Evolutionary conservation across 1,284 basidiomycete species (phyloP).

Genomic region (Macrocystidia cucumis): DNA sequence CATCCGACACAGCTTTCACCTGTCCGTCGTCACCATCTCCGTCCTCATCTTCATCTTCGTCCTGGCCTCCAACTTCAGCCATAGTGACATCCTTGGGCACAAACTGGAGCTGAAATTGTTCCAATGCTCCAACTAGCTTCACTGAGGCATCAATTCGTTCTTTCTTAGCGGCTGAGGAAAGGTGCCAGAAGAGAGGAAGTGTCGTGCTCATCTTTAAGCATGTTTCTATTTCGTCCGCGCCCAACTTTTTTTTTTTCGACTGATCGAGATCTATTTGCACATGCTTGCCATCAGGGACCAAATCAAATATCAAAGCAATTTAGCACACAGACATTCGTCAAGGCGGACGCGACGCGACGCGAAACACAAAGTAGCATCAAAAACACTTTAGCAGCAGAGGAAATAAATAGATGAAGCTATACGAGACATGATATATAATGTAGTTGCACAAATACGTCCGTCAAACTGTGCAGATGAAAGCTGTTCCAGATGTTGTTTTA

Average conservation of each 20-base stretch:
- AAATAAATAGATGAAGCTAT: neutral
- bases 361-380: too few relatives aligned
- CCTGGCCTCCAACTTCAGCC: slow-evolving; percentile 34
- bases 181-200: slow-evolving; percentile 89
- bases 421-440: neutral
- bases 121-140: slow-evolving; percentile 74
- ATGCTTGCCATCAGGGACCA: neutral
- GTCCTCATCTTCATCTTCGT: slow-evolving; percentile 44
- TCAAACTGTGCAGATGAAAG: neutral
- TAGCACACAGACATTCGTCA: neutral
- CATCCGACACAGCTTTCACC: slow-evolving; percentile 35
- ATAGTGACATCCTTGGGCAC: slow-evolving; percentile 35
- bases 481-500: neutral
- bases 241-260: slow-evolving; percentile 7
- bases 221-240: slow-evolving; percentile 9
- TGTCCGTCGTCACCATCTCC: slow-evolving; percentile 50
- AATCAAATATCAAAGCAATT: neutral
- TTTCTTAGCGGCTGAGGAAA: slow-evolving; percentile 78
- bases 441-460: neutral
- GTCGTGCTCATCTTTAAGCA: slow-evolving; percentile 61
- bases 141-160: slow-evolving; percentile 83
- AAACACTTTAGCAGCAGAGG: too few relatives aligned
- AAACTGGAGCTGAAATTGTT: slow-evolving; percentile 72
- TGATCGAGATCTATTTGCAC: slow-evolving; percentile 9
- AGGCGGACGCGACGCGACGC: too few relatives aligned